Conservation (phyloP, 345 rosid genomes). For the Hibiscus mutabilis region DNA sequence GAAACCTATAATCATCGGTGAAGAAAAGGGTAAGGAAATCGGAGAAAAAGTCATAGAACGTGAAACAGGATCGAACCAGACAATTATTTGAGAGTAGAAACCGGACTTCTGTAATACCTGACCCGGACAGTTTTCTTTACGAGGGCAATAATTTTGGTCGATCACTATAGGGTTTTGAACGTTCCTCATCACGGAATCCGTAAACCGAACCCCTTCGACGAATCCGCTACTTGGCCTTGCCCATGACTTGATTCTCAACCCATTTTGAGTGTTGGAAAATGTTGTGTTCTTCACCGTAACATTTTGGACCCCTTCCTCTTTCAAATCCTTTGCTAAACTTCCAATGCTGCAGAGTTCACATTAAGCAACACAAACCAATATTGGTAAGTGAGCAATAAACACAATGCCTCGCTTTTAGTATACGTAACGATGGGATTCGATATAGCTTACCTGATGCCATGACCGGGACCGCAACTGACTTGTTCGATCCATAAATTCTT, state of each 20-base stretch:
- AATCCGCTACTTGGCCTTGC: slow-evolving; percentile 55
- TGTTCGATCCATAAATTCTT: slow-evolving; percentile 18
- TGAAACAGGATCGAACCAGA: no score
- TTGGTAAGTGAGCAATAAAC: background rate
- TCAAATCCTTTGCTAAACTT: slow-evolving; percentile 33
- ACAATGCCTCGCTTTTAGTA: background rate
- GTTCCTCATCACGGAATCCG: slow-evolving; percentile 26
- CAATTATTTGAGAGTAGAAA: background rate
- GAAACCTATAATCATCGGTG: slow-evolving; percentile 9
- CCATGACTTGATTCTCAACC: slow-evolving; percentile 63
- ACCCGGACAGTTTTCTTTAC: slow-evolving; percentile 34
- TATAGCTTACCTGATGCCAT: slow-evolving; percentile 20
- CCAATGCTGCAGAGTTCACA: slow-evolving; percentile 40
- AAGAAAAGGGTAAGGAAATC: no score
- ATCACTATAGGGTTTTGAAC: slow-evolving; percentile 46
- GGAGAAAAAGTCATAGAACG: no score
- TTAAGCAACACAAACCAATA: background rate
- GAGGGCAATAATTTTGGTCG: slow-evolving; percentile 61
- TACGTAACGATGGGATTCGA: background rate
- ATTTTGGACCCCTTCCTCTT: slow-evolving; percentile 52
- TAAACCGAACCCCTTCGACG: slow-evolving; percentile 35
- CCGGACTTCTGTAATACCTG: slow-evolving; percentile 21
- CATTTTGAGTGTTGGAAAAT: slow-evolving; percentile 41
- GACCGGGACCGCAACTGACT: slow-evolving; percentile 32
- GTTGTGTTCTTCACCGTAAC: slow-evolving; percentile 33